phyloP scores from a whole-genome alignment of 371 early-diverging fungal genomes.

The Apophysomyces trapeziformis region DNA sequence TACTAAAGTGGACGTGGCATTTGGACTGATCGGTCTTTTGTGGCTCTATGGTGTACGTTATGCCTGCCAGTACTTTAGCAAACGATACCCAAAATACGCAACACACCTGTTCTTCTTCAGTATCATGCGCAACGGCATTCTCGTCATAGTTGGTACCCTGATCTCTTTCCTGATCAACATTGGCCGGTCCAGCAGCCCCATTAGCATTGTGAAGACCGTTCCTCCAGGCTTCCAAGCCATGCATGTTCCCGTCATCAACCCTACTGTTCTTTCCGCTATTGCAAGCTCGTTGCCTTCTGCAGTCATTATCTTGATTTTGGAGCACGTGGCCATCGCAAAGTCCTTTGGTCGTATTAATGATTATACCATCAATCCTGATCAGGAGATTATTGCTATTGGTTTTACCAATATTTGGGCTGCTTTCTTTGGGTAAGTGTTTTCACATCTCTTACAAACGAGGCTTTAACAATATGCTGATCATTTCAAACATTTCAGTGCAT shows the following conservation, averaged over 20 bases:
- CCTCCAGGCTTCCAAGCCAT: conserved; percentile 72
- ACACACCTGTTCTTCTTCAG: conserved; percentile 53
- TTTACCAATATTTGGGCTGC: conserved; percentile 78
- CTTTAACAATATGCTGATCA: neutral
- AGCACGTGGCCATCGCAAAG: conserved; percentile 85
- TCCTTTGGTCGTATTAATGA: conserved; percentile 80
- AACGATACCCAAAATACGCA: conserved; percentile 47
- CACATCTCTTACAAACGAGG: conserved; percentile 65
- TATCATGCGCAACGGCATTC: conserved; percentile 53
- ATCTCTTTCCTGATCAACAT: conserved; percentile 49
- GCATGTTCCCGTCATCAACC: conserved; percentile 49
- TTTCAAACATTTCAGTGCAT: conserved; percentile 29
- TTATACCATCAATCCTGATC: conserved; percentile 67
- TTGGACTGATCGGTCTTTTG: conserved; percentile 51
- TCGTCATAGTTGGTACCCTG: conserved; percentile 49
- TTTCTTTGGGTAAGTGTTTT: conserved; percentile 82
- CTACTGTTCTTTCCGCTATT: conserved; percentile 44
- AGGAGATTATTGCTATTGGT: conserved; percentile 89
- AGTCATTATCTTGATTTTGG: conserved; percentile 76
- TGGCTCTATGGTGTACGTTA: conserved; percentile 55
- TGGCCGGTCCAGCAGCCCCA: conserved; percentile 43
- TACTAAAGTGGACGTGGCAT: conserved; percentile 53
- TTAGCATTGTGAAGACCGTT: conserved; percentile 68
- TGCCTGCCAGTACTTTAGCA: conserved; percentile 31
- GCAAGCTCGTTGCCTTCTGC: conserved; percentile 63